Evolutionary conservation across 306 rosid species (phyloP), one percentile per base, ranked within the genome.

Genomic region (Castanospermum australe): DNA sequence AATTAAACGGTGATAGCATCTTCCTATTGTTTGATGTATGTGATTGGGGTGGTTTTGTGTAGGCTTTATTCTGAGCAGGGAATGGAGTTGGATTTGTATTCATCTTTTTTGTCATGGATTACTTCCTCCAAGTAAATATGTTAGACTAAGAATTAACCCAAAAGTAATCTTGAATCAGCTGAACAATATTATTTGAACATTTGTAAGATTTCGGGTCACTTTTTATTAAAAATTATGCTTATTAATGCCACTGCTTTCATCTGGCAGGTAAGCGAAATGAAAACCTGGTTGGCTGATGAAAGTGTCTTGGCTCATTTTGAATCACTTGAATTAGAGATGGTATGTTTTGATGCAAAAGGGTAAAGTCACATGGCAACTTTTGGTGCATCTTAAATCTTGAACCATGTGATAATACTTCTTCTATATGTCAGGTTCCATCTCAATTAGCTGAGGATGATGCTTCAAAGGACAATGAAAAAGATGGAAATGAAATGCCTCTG

Each of bases 251-350:
- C 68, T 65, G 61, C 28, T 71, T 87, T 65, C 82, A 32, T 81
- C 50, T 76, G 76, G 79, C 85, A 95, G 99, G 86, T 87, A 74
- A 80, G 41, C 25, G 90, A 87, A 80, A 87, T 61, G 70, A 71
- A 85, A 82, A 82, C 96, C 32, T 95, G 99, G 99, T 82, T 95
- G 89, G 91, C 85, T 50, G 97, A 90, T 80, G 98, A 87, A 47
- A 88, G 81, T 79, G 87, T 83, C 76, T 68, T 91, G 91, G 70
- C 89, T 69, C 96, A 93, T 78, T 93, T 93, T 79, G 92, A 91
- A 79, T 90, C 96, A 24, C 88, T 93, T 67, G 91, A 91, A 81
- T 64, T 88, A 73, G 94, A 92, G 79, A 70, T 73, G 88, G 97
- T 95, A 91, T 67, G 89, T 59, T 59, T 84, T 56, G 83, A n/a